A percentile compares a stretch with the other conserved stretches of the same genome.
Conservation (phyloP, 352 stramenopile species). For the Globisporangium uncinulatum region DNA sequence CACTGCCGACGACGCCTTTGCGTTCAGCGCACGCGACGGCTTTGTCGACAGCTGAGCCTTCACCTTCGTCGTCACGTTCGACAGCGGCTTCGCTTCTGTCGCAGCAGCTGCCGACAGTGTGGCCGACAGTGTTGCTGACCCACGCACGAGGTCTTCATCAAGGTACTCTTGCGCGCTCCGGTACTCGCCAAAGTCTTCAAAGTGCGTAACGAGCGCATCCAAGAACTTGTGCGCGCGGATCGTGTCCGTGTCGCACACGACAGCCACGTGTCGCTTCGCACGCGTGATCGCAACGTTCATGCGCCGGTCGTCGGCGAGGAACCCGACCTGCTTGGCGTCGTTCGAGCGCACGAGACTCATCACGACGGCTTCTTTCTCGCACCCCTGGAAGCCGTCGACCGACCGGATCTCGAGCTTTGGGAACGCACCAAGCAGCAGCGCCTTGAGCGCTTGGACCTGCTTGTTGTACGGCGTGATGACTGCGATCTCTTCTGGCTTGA, state of each 20-base stretch:
- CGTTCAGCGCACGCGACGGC: neutral
- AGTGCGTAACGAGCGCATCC: conserved; percentile 83
- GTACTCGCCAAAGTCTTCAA: conserved; percentile 92
- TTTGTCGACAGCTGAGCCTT: neutral
- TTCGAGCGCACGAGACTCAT: conserved; percentile 97
- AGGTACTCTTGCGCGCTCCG: conserved; percentile 80
- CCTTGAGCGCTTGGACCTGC: conserved; percentile 92
- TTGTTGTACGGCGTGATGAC: conserved; percentile 99
- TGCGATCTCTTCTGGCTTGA: conserved; percentile 90
- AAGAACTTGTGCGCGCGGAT: conserved; percentile 91
- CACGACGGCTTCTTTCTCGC: conserved; percentile 98
- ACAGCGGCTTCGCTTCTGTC: neutral
- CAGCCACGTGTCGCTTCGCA: conserved; percentile 89
- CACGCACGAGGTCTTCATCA: conserved; percentile 49
- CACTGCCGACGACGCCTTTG: no score
- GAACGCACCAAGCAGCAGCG: conserved; percentile 64
- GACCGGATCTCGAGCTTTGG: conserved; percentile 86
- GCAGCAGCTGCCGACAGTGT: no score
- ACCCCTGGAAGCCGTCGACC: conserved; percentile 97
- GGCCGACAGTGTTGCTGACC: no score
- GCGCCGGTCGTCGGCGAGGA: no score
- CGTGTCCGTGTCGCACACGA: conserved; percentile 95
- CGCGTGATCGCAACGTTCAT: no score
- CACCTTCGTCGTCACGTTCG: neutral
- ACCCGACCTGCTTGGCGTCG: conserved; percentile 85